Percentiles rank a stretch among this genome's conserved stretches.
Evolutionary conservation across 164 flowering plant species (phyloP).

Genomic region (Annona squamosa): DNA sequence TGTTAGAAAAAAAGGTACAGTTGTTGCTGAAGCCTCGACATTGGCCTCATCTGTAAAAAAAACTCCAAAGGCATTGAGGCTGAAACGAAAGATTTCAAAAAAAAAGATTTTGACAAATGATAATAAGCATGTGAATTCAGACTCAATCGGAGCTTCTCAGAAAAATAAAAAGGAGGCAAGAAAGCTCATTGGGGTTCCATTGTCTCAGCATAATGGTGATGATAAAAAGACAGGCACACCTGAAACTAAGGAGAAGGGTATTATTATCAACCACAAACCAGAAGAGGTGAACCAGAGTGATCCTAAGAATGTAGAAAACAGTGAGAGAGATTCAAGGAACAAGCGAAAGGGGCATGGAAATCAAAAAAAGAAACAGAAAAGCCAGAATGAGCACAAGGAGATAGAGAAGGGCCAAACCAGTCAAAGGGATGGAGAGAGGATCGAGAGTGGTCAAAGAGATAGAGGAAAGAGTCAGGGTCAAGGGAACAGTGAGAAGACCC

Average conservation of each 20-base stretch:
- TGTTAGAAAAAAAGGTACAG: conserved; percentile 8
- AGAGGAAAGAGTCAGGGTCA: background rate
- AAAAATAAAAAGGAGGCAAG: conserved; percentile 4
- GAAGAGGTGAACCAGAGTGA: background rate
- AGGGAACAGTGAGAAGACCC: conserved; percentile 15
- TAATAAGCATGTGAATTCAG: conserved; percentile 10
- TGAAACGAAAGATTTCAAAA: conserved; percentile 14
- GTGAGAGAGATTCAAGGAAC: conserved; percentile 11
- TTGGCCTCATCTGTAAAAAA: conserved; percentile 15
- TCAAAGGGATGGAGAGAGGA: conserved; percentile 13
- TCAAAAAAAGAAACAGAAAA: conserved; percentile 13
- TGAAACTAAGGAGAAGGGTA: conserved; percentile 7
- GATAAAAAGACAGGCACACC: conserved; percentile 9
- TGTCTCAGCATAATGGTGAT: conserved; percentile 3
- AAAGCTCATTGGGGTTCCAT: background rate
- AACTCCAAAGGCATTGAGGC: conserved; percentile 29
- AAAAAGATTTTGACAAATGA: background rate
- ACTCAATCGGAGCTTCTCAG: conserved; percentile 6
- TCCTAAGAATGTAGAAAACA: conserved; percentile 15
- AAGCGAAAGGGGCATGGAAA: conserved; percentile 12
- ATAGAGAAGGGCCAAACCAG: conserved; percentile 10
- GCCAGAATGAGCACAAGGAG: background rate
- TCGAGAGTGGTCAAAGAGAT: background rate
- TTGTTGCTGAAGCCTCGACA: conserved; percentile 13
- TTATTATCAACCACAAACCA: conserved; percentile 3